phyloP scores from a whole-genome alignment of 352 stramenopile genomes.

The Pythium scleroteichum region DNA sequence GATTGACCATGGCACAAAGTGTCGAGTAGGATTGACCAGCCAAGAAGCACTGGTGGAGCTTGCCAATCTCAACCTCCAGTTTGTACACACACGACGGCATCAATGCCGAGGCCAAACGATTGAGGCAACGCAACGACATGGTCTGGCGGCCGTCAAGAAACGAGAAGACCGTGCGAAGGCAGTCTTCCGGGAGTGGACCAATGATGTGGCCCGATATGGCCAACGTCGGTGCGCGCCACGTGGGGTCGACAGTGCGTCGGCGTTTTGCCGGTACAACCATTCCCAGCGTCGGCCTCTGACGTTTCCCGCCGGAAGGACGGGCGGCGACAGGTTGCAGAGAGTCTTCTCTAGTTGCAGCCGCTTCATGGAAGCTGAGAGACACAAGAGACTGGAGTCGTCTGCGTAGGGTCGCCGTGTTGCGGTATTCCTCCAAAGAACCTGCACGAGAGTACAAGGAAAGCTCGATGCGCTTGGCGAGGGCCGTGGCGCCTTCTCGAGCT shows the following conservation, averaged over 20 bases:
- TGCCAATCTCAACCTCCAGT: constrained; percentile 51
- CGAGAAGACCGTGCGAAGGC: constrained; percentile 48
- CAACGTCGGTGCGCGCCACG: no score
- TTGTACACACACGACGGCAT: constrained; percentile 51
- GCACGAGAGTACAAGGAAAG: constrained; percentile 71
- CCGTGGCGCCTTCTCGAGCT: constrained; percentile 28
- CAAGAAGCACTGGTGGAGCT: constrained; percentile 37
- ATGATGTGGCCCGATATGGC: constrained; percentile 11
- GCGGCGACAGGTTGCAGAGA: background rate
- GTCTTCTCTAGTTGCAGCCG: constrained; percentile 34
- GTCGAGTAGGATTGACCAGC: constrained; percentile 20
- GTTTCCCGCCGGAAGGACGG: background rate
- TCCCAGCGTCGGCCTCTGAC: background rate
- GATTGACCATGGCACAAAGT: constrained; percentile 51
- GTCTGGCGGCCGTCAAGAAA: constrained; percentile 66
- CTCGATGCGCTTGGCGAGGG: constrained; percentile 74
- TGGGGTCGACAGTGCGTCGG: constrained; percentile 26
- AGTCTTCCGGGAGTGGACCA: constrained; percentile 43
- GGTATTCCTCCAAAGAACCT: constrained; percentile 65
- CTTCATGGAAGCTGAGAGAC: constrained; percentile 68
- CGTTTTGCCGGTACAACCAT: constrained; percentile 34
- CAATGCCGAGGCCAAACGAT: constrained; percentile 49
- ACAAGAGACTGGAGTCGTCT: constrained; percentile 69
- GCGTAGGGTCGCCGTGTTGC: constrained; percentile 67
- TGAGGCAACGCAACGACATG: constrained; percentile 47